Percentiles rank a stretch among this genome's conserved stretches.
These are phyloP conservation scores for Flagelloscypha sp. DNA, from an alignment of 768 basidiomycete species.

Conservation along the genomic window DNA sequence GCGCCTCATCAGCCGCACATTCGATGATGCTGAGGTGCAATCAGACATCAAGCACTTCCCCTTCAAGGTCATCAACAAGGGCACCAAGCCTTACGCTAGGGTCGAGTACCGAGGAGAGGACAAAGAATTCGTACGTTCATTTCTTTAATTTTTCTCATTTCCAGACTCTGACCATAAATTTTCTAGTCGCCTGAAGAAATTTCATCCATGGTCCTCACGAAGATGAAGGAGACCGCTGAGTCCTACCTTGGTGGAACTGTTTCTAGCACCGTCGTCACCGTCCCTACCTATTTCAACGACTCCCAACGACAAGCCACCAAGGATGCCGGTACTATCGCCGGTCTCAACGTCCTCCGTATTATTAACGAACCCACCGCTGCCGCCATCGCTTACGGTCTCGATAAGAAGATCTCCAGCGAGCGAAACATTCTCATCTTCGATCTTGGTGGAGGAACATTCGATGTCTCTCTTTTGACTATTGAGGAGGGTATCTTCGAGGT, in stretches of 20 bases:
- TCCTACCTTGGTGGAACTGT: conserved; percentile 83
- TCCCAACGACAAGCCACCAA: conserved; percentile 98
- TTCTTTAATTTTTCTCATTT: conserved; percentile 1
- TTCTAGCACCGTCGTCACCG: conserved; percentile 89
- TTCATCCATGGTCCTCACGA: conserved; percentile 93
- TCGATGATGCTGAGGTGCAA: conserved; percentile 76
- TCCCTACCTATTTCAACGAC: conserved; percentile 99
- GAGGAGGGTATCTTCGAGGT: conserved; percentile 98
- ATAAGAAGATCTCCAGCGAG: conserved; percentile 86
- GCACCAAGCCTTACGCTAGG: conserved; percentile 80
- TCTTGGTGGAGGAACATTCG: conserved; percentile 96
- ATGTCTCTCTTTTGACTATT: conserved; percentile 93
- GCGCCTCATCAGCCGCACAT: conserved; percentile 94
- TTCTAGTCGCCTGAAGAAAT: conserved; percentile 88
- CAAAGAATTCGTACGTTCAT: conserved; percentile 76
- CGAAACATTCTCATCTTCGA: conserved; percentile 97
- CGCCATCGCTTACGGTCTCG: conserved; percentile 96
- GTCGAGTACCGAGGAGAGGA: conserved; percentile 90
- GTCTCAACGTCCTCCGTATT: conserved; percentile 93
- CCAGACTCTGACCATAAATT: conserved; percentile 18
- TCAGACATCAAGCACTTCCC: conserved; percentile 87
- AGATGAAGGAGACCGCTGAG: conserved; percentile 99
- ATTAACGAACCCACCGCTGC: conserved; percentile 99
- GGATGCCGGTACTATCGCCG: conserved; percentile 92
- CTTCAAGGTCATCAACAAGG: conserved; percentile 82